A percentile compares a stretch with the other conserved stretches of the same genome.
Conservation (phyloP, 139 green algal genomes). For the Ettlia oleoabundans region DNA sequence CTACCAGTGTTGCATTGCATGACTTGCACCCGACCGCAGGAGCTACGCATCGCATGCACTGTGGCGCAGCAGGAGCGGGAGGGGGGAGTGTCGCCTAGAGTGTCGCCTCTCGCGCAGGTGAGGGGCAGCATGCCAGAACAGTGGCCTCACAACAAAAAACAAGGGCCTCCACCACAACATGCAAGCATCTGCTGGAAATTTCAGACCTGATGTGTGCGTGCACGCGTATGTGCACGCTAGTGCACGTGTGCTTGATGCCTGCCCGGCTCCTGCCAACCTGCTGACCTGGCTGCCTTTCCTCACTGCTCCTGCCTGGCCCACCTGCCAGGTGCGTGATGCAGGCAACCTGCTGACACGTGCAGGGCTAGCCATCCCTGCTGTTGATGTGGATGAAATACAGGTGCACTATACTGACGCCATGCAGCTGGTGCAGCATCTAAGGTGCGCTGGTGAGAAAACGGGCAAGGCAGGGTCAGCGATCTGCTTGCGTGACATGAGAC, state of each 20-base stretch:
- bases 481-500: too few species aligned
- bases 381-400: constrained; percentile 82
- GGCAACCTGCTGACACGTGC: constrained; percentile 78
- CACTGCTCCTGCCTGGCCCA: too few species aligned
- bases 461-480: too few species aligned
- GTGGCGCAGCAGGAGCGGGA: constrained; percentile 83
- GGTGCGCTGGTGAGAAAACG: constrained; percentile 23
- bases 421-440: constrained; percentile 72
- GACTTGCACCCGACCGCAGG: too few species aligned
- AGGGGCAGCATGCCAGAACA: too few species aligned
- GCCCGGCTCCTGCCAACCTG: not conserved
- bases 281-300: not conserved
- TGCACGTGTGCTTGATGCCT: too few species aligned
- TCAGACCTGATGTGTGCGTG: not conserved
- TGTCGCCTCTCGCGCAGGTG: constrained; percentile 82
- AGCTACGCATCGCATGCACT: constrained; percentile 79
- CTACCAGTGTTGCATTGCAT: too few species aligned
- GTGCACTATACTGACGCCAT: constrained; percentile 39
- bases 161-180: not conserved
- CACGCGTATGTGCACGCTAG: too few species aligned
- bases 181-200: not conserved
- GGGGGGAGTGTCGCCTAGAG: constrained; percentile 76
- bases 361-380: constrained; percentile 72
- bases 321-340: constrained; percentile 75
- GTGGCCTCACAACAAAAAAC: too few species aligned